phyloP scores from a whole-genome alignment of 306 rosid genomes.

The Cicer cuneatum region DNA sequence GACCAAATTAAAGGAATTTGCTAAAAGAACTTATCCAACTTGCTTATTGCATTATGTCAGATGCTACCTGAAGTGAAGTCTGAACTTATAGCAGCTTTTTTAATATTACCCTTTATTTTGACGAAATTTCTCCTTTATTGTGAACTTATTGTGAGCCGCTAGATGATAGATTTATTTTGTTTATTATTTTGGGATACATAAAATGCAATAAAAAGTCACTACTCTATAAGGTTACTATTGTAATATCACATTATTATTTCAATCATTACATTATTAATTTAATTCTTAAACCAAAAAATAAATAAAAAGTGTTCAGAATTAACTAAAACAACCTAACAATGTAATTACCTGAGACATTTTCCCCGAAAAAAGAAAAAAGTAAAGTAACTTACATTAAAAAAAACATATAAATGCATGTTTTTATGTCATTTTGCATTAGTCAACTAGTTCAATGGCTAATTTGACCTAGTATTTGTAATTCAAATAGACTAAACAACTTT shows the following conservation, averaged over 20 bases:
- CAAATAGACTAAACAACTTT: background rate
- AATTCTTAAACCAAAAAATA: background rate
- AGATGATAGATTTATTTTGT: background rate
- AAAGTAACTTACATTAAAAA: background rate
- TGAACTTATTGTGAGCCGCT: background rate
- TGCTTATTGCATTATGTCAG: background rate
- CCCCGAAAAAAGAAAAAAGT: too few species aligned
- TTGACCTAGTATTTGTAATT: background rate
- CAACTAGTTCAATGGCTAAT: background rate
- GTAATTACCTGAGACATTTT: too few species aligned
- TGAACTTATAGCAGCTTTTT: background rate
- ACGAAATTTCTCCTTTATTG: background rate
- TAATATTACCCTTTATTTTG: background rate
- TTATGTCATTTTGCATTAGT: background rate
- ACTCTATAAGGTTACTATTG: background rate
- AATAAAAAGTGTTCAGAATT: background rate
- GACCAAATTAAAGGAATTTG: constrained; percentile 1
- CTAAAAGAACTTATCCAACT: background rate
- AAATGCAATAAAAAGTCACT: background rate
- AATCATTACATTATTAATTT: background rate
- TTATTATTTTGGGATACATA: background rate
- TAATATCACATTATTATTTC: background rate
- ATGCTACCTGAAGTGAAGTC: background rate
- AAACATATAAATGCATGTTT: background rate
- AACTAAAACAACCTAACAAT: background rate